These are phyloP conservation scores for Tolypocladium capitatum DNA, from an alignment of 2,329 filamentous ascomycete species.

Conservation along the genomic window DNA sequence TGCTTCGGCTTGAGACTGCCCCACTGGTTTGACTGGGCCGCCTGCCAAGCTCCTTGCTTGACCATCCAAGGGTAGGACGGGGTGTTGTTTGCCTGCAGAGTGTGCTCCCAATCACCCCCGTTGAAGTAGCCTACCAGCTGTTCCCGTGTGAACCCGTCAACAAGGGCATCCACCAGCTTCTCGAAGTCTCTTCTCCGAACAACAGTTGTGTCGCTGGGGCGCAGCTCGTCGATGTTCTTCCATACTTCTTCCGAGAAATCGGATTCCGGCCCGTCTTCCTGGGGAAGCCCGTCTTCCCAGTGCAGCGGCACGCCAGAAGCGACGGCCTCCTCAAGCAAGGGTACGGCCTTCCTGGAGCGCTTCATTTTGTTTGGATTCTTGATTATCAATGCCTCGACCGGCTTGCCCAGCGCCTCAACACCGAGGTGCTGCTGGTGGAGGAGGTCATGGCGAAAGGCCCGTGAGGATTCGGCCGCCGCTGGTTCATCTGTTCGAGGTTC, in stretches of 20 bases:
- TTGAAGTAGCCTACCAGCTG: constrained; percentile 33
- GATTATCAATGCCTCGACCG: constrained; percentile 34
- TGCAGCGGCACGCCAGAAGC: constrained; percentile 9
- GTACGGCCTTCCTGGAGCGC: constrained; percentile 5
- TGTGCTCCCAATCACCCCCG: not conserved
- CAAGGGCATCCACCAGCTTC: constrained; percentile 23
- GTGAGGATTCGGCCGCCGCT: not conserved
- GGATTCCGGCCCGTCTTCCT: constrained; percentile 12
- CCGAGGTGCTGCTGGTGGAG: constrained; percentile 17
- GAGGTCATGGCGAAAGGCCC: constrained; percentile 12
- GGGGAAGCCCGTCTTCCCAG: constrained; percentile 18
- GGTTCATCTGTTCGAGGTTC: not conserved
- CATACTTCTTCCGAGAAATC: constrained; percentile 21
- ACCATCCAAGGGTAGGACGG: constrained; percentile 28
- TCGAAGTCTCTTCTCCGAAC: constrained; percentile 28
- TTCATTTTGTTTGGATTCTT: constrained; percentile 21
- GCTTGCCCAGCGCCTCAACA: constrained; percentile 20
- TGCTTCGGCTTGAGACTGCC: constrained; percentile 22
- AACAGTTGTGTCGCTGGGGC: constrained; percentile 24
- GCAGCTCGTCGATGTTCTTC: constrained; percentile 34
- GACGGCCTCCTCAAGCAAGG: constrained; percentile 8
- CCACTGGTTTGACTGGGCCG: constrained; percentile 12
- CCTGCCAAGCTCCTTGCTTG: constrained; percentile 27
- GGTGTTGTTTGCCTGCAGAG: not conserved
- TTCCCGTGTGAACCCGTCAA: constrained; percentile 29